Percentiles rank a stretch among this genome's conserved stretches.
Conservation (phyloP, 225 moss, liverwort and hornwort species). For the Rhytidiadelphus loreus region DNA sequence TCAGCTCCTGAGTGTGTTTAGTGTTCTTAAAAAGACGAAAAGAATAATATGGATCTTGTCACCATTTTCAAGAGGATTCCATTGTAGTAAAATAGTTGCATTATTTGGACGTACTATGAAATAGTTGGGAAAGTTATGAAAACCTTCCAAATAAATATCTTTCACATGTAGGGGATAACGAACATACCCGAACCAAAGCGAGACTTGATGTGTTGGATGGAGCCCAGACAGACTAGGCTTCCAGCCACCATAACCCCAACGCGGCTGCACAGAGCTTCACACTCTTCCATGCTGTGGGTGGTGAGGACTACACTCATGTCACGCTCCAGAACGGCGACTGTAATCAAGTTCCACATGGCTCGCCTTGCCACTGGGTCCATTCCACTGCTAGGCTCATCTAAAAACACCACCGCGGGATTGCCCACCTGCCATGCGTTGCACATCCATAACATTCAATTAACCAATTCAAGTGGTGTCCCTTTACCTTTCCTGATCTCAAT, state of each 20-base stretch:
- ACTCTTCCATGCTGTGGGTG: conserved; percentile 99
- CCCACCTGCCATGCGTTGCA: conserved; percentile 58
- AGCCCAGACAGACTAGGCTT: conserved; percentile 72
- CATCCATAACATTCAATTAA: not conserved
- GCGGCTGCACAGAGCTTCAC: conserved; percentile 85
- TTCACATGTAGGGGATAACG: not conserved
- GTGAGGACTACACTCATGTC: conserved; percentile 87
- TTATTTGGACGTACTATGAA: not conserved
- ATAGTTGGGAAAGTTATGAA: not conserved
- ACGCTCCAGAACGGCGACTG: conserved; percentile 56
- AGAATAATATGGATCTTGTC: not conserved
- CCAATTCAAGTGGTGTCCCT: not conserved
- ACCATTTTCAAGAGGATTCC: not conserved
- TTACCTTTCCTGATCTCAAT: not conserved
- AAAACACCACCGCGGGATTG: conserved; percentile 81
- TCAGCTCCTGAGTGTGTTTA: not conserved
- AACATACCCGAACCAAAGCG: conserved; percentile 82
- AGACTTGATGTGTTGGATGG: conserved; percentile 93
- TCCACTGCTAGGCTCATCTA: conserved; percentile 95
- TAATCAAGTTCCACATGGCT: conserved; percentile 93
- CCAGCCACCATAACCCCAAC: conserved; percentile 95
- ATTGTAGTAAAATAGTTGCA: not conserved
- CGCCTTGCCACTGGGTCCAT: conserved; percentile 95
- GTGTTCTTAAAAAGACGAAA: not conserved
- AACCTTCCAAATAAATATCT: not conserved